Conservation (phyloP, 129 eudicot species). For the Daucus carota region DNA sequence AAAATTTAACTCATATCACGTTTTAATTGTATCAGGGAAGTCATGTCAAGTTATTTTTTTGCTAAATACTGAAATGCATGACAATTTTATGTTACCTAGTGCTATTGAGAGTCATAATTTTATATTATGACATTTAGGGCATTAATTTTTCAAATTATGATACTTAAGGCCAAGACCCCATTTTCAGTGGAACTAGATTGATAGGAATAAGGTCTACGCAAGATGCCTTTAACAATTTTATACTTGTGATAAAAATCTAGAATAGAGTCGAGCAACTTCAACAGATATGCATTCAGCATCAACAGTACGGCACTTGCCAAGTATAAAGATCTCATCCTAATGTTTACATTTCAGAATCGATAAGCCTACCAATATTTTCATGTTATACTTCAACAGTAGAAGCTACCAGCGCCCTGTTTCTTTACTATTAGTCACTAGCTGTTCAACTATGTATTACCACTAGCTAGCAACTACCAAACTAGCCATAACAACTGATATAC, state of each 20-base stretch:
- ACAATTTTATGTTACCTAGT: too few relatives aligned
- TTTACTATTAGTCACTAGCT: slow-evolving; percentile 1
- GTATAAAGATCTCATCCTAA: neutral
- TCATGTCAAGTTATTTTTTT: too few relatives aligned
- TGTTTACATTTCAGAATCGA: neutral
- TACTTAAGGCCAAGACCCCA: too few relatives aligned
- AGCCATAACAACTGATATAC: slow-evolving; percentile 6
- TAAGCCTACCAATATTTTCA: neutral
- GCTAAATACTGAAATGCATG: too few relatives aligned
- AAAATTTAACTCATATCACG: too few relatives aligned
- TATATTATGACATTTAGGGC: too few relatives aligned
- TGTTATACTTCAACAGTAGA: neutral
- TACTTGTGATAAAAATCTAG: neutral
- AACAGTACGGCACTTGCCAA: neutral
- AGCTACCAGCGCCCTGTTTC: slow-evolving; percentile 9
- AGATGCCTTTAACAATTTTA: neutral
- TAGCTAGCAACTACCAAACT: slow-evolving; percentile 11
- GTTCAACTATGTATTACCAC: slow-evolving; percentile 11
- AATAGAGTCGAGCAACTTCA: neutral
- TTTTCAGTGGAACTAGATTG: too few relatives aligned
- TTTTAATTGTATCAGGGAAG: too few relatives aligned
- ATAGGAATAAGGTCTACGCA: too few relatives aligned
- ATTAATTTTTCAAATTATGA: too few relatives aligned
- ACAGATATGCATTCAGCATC: neutral
- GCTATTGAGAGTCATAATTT: too few relatives aligned